Conservation (phyloP, 441 rosid genomes). For the Isatis lusitanica region DNA sequence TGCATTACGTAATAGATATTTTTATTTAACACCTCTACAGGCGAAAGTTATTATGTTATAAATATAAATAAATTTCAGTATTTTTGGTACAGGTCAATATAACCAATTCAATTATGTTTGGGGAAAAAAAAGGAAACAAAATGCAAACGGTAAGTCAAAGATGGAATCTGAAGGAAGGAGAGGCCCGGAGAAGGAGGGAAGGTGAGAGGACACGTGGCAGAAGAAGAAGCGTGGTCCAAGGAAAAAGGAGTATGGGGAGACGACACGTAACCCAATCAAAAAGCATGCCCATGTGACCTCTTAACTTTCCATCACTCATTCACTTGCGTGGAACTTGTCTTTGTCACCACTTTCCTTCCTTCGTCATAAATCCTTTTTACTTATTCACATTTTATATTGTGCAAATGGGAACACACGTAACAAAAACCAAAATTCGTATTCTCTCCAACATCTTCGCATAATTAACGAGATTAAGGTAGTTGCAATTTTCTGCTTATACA, state of each 20-base stretch:
- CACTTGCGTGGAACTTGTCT: conserved; percentile 42
- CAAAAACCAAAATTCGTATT: not conserved
- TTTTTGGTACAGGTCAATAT: not conserved
- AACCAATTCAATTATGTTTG: not conserved
- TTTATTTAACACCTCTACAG: no score
- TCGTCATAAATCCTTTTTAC: conserved; percentile 7
- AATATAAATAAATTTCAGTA: not conserved
- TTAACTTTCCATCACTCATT: conserved; percentile 24
- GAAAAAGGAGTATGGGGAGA: conserved; percentile 13
- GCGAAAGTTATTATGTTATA: not conserved
- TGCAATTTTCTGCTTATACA: not conserved
- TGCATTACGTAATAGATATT: no score
- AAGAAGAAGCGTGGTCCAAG: conserved; percentile 34
- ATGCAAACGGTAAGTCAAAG: conserved; percentile 17
- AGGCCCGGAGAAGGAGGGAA: conserved; percentile 30
- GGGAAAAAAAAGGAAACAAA: not conserved
- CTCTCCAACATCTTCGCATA: not conserved
- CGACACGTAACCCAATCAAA: conserved; percentile 31
- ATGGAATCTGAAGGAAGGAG: conserved; percentile 16
- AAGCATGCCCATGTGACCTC: conserved; percentile 35
- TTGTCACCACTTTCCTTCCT: conserved; percentile 35
- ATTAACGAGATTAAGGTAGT: not conserved
- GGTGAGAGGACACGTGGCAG: conserved; percentile 28
- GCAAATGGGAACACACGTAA: not conserved
- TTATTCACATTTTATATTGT: not conserved